A percentile compares a stretch with the other conserved stretches of the same genome.
These are phyloP conservation scores for Metschnikowia borealis DNA, from an alignment of 805 yeast species.

Conservation along the genomic window DNA sequence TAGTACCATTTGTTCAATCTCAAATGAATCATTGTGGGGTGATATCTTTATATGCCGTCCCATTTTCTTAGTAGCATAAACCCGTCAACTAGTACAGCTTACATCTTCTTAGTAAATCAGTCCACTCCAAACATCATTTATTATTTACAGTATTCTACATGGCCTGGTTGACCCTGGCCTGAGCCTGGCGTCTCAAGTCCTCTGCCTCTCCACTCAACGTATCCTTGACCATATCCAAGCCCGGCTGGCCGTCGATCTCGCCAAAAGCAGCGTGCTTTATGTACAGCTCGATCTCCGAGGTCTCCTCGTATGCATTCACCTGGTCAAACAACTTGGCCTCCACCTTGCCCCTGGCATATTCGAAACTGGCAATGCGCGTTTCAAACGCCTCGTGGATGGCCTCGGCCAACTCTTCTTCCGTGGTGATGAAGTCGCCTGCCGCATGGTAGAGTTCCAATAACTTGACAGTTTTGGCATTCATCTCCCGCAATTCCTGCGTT, in stretches of 20 bases:
- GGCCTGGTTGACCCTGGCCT: constrained; percentile 25
- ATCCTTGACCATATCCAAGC: constrained; percentile 35
- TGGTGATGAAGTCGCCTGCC: constrained; percentile 63
- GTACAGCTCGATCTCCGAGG: constrained; percentile 29
- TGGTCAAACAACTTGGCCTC: constrained; percentile 34
- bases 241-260: constrained; percentile 40
- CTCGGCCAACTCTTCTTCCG: constrained; percentile 58
- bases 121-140: not conserved
- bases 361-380: constrained; percentile 32
- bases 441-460: constrained; percentile 71
- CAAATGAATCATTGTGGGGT: too few relatives aligned
- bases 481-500: constrained; percentile 46
- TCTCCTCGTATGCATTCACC: constrained; percentile 26
- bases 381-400: constrained; percentile 59
- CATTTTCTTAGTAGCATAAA: too few relatives aligned
- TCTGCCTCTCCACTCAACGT: constrained; percentile 39
- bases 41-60: too few relatives aligned
- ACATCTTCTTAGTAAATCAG: too few relatives aligned
- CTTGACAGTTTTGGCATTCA: constrained; percentile 50
- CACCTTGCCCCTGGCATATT: constrained; percentile 29
- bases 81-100: too few relatives aligned
- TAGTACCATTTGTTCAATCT: too few relatives aligned
- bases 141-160: constrained; percentile 10
- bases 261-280: constrained; percentile 37
- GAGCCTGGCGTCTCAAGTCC: constrained; percentile 34